Evolutionary conservation across 2,329 filamentous ascomycete genomes (phyloP), one percentile per base, ranked within the genome.

Genomic region (Zarea fungicola): DNA sequence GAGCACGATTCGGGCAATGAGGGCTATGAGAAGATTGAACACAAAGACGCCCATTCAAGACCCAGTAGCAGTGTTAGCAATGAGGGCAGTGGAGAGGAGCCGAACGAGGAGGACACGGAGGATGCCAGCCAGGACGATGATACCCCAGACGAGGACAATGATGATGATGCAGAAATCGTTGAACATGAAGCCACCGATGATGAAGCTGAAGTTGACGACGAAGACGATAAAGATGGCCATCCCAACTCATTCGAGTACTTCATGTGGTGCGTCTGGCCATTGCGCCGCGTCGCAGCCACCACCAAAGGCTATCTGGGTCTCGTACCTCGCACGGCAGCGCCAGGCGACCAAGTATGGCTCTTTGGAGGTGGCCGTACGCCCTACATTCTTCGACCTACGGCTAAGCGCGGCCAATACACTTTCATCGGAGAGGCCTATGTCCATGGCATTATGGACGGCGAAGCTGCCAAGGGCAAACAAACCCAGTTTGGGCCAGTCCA

Each of bases 341-440:
- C 11, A 9, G 52, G 40, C 6, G 52, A 54, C 16, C 42, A 54
- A 26, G 26, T 53, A 7, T 54, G 52, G 52, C 45, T 48, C 2
- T 41, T 48, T 25, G 21, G 36, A n/a, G 45, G 45, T 11, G 45
- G 45, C 6, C 45, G 45, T 11, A 48, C 45, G 3, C 36, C 45
- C 1, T 48, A 48, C 16, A 48, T 48, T n/a, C n/a, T 48, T 25
- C 45, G 45, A 14, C 45, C 36, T 9, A 48, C 36, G 16, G 21
- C 13, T 37, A n/a, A 9, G 3, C 21, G 11, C 1, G 45, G 36
- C 3, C 22, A 41, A 11, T 48, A 34, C 16, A 22, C 29, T 3
- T 48, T 48, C 13, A 21, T 48, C 13, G 45, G 45, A 6, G 45
- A 48, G 13, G 45, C 45, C 37, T 48, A 48, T 14, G 29, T 48